Conservation (phyloP, 148 eudicot genomes). For the Pouteria glomerata region DNA sequence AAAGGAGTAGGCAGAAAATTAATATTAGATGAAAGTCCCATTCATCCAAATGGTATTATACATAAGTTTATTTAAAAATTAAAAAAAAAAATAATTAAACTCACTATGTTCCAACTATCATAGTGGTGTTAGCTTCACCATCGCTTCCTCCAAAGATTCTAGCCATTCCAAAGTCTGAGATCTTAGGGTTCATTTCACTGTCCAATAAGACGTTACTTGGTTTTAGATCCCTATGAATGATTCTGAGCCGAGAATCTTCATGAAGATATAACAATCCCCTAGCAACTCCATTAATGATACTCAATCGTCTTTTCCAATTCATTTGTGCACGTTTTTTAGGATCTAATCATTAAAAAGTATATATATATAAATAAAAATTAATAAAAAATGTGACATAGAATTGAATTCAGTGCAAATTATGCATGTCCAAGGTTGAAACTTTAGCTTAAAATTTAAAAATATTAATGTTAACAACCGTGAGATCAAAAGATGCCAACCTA, state of each 20-base stretch:
- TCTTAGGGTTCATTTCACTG: conserved; percentile 35
- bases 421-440: too few relatives aligned
- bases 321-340: conserved; percentile 12
- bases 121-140: conserved; percentile 19
- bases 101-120: conserved; percentile 38
- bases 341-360: conserved; percentile 13
- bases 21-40: background rate
- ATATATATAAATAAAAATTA: background rate
- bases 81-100: background rate
- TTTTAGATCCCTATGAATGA: conserved; percentile 43
- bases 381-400: background rate
- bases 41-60: too few relatives aligned
- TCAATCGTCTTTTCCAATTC: conserved; percentile 22
- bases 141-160: conserved; percentile 27
- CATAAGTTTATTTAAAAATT: background rate
- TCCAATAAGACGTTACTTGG: conserved; percentile 41
- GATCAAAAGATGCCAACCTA: too few relatives aligned
- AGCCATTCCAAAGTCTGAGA: conserved; percentile 46
- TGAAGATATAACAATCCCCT: conserved; percentile 39
- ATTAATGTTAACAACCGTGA: too few relatives aligned
- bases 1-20: background rate
- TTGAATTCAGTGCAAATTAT: too few relatives aligned
- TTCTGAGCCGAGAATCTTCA: conserved; percentile 35
- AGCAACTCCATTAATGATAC: conserved; percentile 32
- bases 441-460: too few relatives aligned